phyloP scores from a whole-genome alignment of 2,329 filamentous ascomycete species.

The Stagonosporopsis vannaccii region DNA sequence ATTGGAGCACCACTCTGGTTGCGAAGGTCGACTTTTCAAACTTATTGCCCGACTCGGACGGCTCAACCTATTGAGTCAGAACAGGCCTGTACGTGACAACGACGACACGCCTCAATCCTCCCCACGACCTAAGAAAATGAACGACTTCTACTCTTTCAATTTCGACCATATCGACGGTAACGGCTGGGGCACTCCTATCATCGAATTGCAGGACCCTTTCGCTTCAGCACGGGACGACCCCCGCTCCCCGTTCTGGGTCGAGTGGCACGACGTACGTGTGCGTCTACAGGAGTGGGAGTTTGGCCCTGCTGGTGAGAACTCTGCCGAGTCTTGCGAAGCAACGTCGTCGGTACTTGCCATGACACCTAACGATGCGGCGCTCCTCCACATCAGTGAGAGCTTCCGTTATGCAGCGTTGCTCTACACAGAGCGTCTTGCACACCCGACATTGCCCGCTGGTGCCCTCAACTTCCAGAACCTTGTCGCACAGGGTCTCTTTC shows the following conservation, averaged over 20 bases:
- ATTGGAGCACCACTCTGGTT: constrained; percentile 85
- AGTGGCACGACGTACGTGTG: constrained; percentile 82
- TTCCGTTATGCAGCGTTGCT: constrained; percentile 90
- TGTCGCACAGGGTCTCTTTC: constrained; percentile 81
- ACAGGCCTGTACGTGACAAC: constrained; percentile 55
- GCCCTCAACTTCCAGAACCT: constrained; percentile 83
- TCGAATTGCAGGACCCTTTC: constrained; percentile 53
- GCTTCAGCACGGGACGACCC: constrained; percentile 62
- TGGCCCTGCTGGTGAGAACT: constrained; percentile 38
- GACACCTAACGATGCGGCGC: constrained; percentile 69
- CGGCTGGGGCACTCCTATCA: constrained; percentile 67
- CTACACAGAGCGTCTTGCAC: constrained; percentile 86
- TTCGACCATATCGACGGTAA: constrained; percentile 71
- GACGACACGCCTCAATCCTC: constrained; percentile 45
- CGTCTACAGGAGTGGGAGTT: constrained; percentile 85
- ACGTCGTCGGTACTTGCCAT: constrained; percentile 34
- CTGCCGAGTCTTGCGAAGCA: constrained; percentile 35
- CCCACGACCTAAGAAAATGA: constrained; percentile 43
- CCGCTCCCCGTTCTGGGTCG: constrained; percentile 73
- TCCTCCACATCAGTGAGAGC: constrained; percentile 84
- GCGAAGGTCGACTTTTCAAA: constrained; percentile 86
- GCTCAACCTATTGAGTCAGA: constrained; percentile 82
- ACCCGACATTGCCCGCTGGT: constrained; percentile 74
- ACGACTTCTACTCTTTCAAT: constrained; percentile 62
- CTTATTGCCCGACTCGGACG: constrained; percentile 83